These are phyloP conservation scores for Mayamaea pseudoterrestris DNA, from an alignment of 108 stramenopile species.

Conservation along the genomic window DNA sequence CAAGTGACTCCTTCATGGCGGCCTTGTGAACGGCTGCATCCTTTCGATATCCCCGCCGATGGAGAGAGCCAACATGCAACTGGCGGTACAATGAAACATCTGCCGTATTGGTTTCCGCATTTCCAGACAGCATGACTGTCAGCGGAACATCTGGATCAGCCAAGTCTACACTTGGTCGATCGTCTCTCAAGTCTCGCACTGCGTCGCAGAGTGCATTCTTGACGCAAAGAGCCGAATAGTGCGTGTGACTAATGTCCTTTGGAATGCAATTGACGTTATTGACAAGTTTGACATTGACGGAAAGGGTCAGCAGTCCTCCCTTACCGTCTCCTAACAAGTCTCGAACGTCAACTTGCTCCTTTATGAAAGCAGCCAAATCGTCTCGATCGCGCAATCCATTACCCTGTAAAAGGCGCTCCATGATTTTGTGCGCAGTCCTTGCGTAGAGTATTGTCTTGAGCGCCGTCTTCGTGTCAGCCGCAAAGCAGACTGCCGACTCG, in stretches of 20 bases:
- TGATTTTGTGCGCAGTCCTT: slow-evolving; percentile 61
- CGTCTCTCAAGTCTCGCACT: slow-evolving; percentile 48
- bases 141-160: slow-evolving; percentile 69
- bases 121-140: slow-evolving; percentile 41
- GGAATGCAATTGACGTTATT: slow-evolving; percentile 36
- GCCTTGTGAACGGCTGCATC: slow-evolving; percentile 7
- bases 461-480: slow-evolving; percentile 21
- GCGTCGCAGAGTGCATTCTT: slow-evolving; percentile 71
- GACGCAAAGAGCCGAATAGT: slow-evolving; percentile 63
- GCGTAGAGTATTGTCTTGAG: slow-evolving; percentile 48
- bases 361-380: slow-evolving; percentile 41
- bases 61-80: slow-evolving; percentile 21
- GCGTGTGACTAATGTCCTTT: slow-evolving; percentile 64
- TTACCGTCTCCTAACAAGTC: slow-evolving; percentile 47
- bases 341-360: slow-evolving; percentile 24
- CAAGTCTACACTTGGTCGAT: slow-evolving; percentile 57
- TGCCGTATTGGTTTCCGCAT: background rate
- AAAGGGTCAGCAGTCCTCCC: slow-evolving; percentile 55
- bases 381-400: slow-evolving; percentile 21
- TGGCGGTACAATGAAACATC: slow-evolving; percentile 52
- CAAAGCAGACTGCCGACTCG: slow-evolving; percentile 15
- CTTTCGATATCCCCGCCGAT: slow-evolving; percentile 18
- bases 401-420: slow-evolving; percentile 34
- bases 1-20: slow-evolving; percentile 77
- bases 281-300: slow-evolving; percentile 29